Conservation (phyloP, 2,329 filamentous ascomycete species). For the Fusarium pseudocircinatum region DNA sequence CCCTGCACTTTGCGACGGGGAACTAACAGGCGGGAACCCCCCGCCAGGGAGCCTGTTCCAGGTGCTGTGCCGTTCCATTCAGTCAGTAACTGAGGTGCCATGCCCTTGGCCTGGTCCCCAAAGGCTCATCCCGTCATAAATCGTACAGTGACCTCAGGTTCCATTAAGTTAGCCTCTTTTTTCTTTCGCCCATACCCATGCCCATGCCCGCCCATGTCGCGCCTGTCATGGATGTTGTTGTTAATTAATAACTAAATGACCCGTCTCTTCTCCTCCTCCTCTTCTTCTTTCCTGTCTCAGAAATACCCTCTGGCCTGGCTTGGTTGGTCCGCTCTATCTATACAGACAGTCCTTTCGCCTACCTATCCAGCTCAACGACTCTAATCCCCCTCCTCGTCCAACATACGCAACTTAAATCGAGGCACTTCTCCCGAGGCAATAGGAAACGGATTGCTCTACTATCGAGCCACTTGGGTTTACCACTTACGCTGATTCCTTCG, state of each 20-base stretch:
- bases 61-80: conserved; percentile 11
- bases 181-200: neutral
- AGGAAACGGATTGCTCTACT: conserved; percentile 6
- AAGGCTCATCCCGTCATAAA: conserved; percentile 18
- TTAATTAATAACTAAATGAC: conserved; percentile 26
- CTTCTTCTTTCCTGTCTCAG: conserved; percentile 15
- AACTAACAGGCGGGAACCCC: conserved; percentile 2
- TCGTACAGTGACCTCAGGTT: neutral
- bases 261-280: conserved; percentile 24
- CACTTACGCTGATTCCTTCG: neutral
- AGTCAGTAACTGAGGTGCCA: neutral
- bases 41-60: neutral
- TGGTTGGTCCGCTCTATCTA: conserved; percentile 10
- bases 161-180: neutral
- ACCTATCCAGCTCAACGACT: neutral
- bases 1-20: neutral
- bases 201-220: neutral
- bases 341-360: neutral
- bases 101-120: neutral
- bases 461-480: conserved; percentile 4
- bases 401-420: neutral
- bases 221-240: neutral
- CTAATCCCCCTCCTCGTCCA: conserved; percentile 8
- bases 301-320: conserved; percentile 1
- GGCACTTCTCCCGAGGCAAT: conserved; percentile 4